Conservation (phyloP, 495 filamentous ascomycete genomes). For the Haplographium delicatum region DNA sequence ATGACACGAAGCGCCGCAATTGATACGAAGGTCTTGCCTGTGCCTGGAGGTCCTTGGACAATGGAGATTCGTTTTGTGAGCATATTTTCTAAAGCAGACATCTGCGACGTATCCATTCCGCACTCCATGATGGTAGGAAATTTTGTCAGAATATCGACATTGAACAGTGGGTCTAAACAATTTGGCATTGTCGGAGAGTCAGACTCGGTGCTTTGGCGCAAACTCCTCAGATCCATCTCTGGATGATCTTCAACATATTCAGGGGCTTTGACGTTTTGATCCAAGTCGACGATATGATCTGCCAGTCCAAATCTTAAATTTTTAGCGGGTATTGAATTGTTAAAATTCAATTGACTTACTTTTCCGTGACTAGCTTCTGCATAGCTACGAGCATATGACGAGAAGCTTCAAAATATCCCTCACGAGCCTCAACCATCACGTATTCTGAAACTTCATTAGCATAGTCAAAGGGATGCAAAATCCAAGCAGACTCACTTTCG, state of each 20-base stretch:
- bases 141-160: slow-evolving; percentile 40
- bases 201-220: slow-evolving; percentile 6
- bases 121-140: slow-evolving; percentile 42
- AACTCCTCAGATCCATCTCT: slow-evolving; percentile 37
- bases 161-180: slow-evolving; percentile 9
- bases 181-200: not conserved
- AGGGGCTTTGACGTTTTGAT: slow-evolving; percentile 39
- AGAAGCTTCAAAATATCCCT: slow-evolving; percentile 56
- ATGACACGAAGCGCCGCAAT: slow-evolving; percentile 65
- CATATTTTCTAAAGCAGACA: slow-evolving; percentile 50
- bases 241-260: slow-evolving; percentile 43
- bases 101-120: slow-evolving; percentile 53
- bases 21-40: slow-evolving; percentile 81
- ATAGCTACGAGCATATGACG: slow-evolving; percentile 56
- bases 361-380: slow-evolving; percentile 55
- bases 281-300: slow-evolving; percentile 49
- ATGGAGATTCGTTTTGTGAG: slow-evolving; percentile 70
- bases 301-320: slow-evolving; percentile 49
- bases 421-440: slow-evolving; percentile 59
- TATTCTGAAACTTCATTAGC: slow-evolving; percentile 36
- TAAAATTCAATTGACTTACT: slow-evolving; percentile 31
- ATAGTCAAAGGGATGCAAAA: not conserved
- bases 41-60: slow-evolving; percentile 87
- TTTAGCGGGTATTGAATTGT: not conserved
- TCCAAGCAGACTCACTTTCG: slow-evolving; percentile 7